These are phyloP conservation scores for Exophiala sideris DNA, from an alignment of 2,329 filamentous ascomycete genomes.

Conservation along the genomic window DNA sequence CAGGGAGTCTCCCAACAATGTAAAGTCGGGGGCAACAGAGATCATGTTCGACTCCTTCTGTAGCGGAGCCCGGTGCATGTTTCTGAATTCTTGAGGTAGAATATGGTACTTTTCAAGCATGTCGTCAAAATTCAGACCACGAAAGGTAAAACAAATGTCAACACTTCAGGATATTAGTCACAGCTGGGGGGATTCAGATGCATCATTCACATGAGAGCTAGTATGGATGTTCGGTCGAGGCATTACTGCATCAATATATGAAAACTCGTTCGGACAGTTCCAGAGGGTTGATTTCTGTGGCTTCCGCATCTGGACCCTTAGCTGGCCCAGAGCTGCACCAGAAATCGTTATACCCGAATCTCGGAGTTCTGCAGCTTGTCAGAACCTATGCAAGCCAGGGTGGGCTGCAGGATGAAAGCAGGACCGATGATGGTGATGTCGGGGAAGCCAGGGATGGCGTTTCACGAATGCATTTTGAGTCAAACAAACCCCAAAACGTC, in stretches of 20 bases:
- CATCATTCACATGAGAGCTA: no score
- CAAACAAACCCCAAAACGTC: not conserved
- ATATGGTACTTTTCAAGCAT: constrained; percentile 3
- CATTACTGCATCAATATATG: no score
- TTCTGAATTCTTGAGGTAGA: constrained; percentile 8
- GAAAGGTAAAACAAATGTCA: not conserved
- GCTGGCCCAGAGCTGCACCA: no score
- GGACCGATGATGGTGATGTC: not conserved
- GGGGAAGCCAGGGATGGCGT: not conserved
- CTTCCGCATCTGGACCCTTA: not conserved
- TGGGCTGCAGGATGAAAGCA: not conserved
- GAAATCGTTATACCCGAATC: not conserved
- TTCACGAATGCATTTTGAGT: not conserved
- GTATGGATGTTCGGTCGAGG: no score
- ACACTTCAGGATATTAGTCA: not conserved
- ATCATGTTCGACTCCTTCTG: not conserved
- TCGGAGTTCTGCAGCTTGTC: not conserved
- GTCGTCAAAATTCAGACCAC: constrained; percentile 1
- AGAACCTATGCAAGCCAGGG: not conserved
- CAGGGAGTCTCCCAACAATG: not conserved
- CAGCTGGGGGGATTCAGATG: not conserved
- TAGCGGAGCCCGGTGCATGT: constrained; percentile 3
- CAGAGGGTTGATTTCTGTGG: not conserved
- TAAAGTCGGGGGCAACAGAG: not conserved
- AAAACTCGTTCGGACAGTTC: no score